phyloP scores from a whole-genome alignment of 176 grass and related monocot genomes.

The Triticum monococcum region DNA sequence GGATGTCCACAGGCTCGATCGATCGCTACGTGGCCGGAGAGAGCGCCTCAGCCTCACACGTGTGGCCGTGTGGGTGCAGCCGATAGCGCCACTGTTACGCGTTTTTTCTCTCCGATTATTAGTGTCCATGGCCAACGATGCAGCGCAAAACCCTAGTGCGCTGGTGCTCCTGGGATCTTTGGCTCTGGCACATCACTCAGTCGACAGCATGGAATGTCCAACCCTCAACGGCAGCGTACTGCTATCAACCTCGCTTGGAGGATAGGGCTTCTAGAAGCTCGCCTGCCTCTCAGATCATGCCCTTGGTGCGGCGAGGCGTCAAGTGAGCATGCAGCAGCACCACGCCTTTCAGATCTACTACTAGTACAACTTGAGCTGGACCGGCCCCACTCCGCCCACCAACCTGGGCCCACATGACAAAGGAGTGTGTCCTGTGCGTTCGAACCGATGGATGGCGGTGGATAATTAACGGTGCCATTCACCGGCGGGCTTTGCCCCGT shows the following conservation, averaged over 20 bases:
- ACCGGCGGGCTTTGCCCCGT: neutral
- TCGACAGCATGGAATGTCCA: too few relatives aligned
- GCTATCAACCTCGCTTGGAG: neutral
- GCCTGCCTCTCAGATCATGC: neutral
- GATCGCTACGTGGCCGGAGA: neutral
- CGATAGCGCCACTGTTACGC: neutral
- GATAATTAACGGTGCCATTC: neutral
- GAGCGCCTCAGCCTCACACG: neutral
- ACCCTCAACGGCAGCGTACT: neutral
- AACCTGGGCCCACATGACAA: neutral
- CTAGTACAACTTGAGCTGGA: neutral
- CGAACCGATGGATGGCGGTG: neutral
- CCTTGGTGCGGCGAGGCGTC: neutral
- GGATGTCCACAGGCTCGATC: neutral
- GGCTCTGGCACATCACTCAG: neutral
- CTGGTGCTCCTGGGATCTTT: too few relatives aligned
- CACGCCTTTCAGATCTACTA: neutral
- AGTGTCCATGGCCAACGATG: too few relatives aligned
- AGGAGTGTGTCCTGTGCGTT: neutral
- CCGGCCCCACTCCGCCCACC: neutral
- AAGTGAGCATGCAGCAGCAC: neutral
- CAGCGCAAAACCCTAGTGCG: too few relatives aligned
- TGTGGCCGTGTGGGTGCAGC: too few relatives aligned
- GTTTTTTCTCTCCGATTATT: neutral
- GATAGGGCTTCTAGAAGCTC: constrained; percentile 3